phyloP scores from a whole-genome alignment of 371 early-diverging fungal species.

The Mucor circinelloides region DNA sequence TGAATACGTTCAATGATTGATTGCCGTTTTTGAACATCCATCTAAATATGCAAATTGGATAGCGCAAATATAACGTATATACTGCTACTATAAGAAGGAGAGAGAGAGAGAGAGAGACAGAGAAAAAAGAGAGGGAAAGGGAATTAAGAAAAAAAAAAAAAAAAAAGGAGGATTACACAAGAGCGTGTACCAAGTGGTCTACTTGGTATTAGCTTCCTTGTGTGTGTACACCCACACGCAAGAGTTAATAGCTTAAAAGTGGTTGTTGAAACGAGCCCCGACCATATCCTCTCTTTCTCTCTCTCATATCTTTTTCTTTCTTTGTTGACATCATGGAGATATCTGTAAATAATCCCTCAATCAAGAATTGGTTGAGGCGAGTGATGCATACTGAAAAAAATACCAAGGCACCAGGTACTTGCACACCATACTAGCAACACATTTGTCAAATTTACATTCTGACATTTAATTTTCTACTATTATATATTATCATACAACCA shows the following conservation, averaged over 20 bases:
- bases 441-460: slow-evolving; percentile 3
- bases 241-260: neutral
- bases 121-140: neutral
- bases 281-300: neutral
- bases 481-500: neutral
- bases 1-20: slow-evolving; percentile 11
- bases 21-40: slow-evolving; percentile 21
- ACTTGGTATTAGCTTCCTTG: neutral
- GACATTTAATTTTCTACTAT: neutral
- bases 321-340: neutral
- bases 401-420: slow-evolving; percentile 3
- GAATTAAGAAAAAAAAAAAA: neutral
- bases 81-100: neutral
- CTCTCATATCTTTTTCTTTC: neutral
- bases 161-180: slow-evolving; percentile 19
- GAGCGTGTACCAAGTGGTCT: neutral
- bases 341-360: neutral
- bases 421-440: neutral
- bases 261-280: neutral
- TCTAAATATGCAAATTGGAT: neutral
- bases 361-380: slow-evolving; percentile 10
- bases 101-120: neutral
- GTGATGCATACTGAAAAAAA: slow-evolving; percentile 3
- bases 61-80: neutral
- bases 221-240: neutral